Percentiles rank a stretch among this genome's conserved stretches.
These are phyloP conservation scores for Intubia oerlemansii DNA, from an alignment of 2,329 filamentous ascomycete species.

Conservation along the genomic window DNA sequence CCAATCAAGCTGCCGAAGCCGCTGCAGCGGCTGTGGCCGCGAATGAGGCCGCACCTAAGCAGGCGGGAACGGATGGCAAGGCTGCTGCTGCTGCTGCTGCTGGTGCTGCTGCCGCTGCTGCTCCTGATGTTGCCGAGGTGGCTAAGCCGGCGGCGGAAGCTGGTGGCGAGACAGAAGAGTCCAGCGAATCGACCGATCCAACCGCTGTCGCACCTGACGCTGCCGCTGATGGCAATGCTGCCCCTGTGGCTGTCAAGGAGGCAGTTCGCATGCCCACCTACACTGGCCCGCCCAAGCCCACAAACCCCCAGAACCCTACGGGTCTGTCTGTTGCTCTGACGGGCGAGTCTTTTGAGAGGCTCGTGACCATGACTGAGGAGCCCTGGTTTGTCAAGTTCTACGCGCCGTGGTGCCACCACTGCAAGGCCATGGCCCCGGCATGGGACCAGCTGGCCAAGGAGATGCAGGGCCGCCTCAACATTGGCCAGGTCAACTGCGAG, in stretches of 20 bases:
- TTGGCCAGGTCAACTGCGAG: constrained; percentile 94
- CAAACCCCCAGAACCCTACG: constrained; percentile 45
- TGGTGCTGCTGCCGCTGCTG: not conserved
- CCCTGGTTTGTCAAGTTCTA: constrained; percentile 99
- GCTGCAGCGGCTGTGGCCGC: constrained; percentile 3
- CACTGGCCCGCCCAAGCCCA: constrained; percentile 26
- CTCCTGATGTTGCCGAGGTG: not conserved
- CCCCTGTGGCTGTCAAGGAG: constrained; percentile 1
- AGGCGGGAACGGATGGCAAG: not conserved
- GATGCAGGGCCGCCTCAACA: constrained; percentile 73
- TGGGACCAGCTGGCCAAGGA: constrained; percentile 82
- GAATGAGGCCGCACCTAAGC: constrained; percentile 2
- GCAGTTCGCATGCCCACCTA: constrained; percentile 8
- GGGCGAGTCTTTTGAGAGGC: constrained; percentile 65
- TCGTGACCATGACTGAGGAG: constrained; percentile 71
- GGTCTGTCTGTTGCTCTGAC: constrained; percentile 58
- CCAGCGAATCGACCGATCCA: too few species aligned
- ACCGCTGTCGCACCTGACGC: not conserved
- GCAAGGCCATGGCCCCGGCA: constrained; percentile 74
- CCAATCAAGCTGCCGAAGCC: constrained; percentile 13
- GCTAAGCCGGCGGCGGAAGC: too few species aligned
- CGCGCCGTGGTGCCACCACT: constrained; percentile 92
- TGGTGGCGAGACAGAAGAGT: too few species aligned
- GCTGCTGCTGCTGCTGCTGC: not conserved
- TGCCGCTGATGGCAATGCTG: not conserved